Evolutionary conservation across 2,329 filamentous ascomycete genomes (phyloP), one percentile per base, ranked within the genome.

Genomic region (Colletotrichum orchidophilum): DNA sequence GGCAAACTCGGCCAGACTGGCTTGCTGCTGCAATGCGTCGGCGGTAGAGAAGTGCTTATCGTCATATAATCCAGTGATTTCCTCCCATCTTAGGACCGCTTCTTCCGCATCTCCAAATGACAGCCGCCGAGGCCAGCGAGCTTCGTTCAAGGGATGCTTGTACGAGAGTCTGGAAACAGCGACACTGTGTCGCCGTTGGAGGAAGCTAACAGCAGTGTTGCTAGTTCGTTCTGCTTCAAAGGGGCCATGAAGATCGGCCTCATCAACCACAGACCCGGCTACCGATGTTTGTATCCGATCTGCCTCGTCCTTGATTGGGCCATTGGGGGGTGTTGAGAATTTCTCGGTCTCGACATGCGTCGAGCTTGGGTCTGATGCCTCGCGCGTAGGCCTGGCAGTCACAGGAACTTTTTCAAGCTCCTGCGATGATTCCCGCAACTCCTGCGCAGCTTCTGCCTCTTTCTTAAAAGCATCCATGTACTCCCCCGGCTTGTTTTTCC

Each of bases 61-160:
- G 21, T 82, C 80, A 35, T 81, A 79, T 2, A 86, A 72, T 65
- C 83, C 81, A 4, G 84, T 79, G 29, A 92, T 80, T 58, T 88
- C 86, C 5, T 88, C 83, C 92, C 93, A 95, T 18, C 82, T 84
- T 1, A 95, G 82, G 8, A 95, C 82, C n/a, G 91, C 92, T 71
- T 94, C 92, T 80, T 94, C 92, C 1, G 92, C 93, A 54, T 92
- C 87, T 69, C 91, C 91, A 78, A 95, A 95, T 4, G 93, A 95
- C 73, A 95, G 85, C 53, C 92, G 88, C 1, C 93, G 90, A 1
- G 92, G 89, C 88, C 91, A 94, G 68, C 88, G 88, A 31, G 86
- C 85, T 72, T 93, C 90, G 71, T 89, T 86, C 1, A 83, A 80
- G 7, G 72, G 73, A 1, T 68, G 81, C 63, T 75, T 79, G 33